These are phyloP conservation scores for Aspergillus haitiensis DNA, from an alignment of 495 filamentous ascomycete species.

Conservation along the genomic window DNA sequence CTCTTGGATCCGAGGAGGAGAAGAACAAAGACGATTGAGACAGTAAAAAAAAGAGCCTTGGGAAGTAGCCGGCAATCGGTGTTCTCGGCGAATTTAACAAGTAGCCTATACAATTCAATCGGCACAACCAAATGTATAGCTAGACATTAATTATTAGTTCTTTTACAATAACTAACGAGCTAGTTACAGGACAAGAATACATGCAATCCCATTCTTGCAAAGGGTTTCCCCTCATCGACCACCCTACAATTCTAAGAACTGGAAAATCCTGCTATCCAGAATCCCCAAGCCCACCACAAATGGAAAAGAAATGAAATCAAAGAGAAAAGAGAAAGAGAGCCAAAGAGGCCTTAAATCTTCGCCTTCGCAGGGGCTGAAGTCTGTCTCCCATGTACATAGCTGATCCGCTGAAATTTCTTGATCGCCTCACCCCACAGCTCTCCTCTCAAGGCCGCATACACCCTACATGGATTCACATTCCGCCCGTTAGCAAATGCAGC, in stretches of 20 bases:
- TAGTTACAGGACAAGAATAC: no score
- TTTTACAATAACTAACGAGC: no score
- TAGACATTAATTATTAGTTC: no score
- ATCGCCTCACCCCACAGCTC: constrained; percentile 53
- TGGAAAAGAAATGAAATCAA: no score
- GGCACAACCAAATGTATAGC: no score
- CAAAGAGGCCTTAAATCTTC: constrained; percentile 27
- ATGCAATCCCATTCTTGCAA: no score
- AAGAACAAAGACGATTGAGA: neutral
- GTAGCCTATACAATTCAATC: no score
- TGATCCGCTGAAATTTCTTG: constrained; percentile 47
- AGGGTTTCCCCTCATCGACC: no score
- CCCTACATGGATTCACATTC: constrained; percentile 24
- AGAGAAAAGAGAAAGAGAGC: no score
- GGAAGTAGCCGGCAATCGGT: neutral
- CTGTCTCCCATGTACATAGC: constrained; percentile 49
- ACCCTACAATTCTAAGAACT: no score
- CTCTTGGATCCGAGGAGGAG: neutral
- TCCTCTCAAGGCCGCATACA: constrained; percentile 47
- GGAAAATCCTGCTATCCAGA: no score
- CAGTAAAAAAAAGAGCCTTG: neutral
- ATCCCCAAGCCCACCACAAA: no score
- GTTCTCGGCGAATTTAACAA: neutral
- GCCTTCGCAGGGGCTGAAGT: constrained; percentile 33
- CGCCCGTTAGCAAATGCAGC: neutral